Conservation (phyloP, 1,139 yeast species). For the Lodderomyces orthopsilosis region DNA sequence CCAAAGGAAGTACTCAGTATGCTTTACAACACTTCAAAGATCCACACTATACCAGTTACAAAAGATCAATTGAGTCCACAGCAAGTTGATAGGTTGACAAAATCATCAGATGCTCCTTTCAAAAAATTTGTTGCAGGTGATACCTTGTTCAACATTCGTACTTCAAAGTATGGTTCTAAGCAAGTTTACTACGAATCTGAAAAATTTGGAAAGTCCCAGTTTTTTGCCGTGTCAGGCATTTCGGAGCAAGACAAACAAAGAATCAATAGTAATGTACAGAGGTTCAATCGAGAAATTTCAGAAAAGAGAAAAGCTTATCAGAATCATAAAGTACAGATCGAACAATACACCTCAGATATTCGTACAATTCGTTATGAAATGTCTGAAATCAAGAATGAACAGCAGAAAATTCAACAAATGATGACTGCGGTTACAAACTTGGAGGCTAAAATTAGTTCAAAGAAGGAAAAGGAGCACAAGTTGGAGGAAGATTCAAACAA, state of each 20-base stretch:
- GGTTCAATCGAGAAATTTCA: constrained; percentile 2
- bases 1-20: constrained; percentile 72
- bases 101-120: constrained; percentile 30
- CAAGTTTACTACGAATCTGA: constrained; percentile 48
- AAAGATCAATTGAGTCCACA: constrained; percentile 36
- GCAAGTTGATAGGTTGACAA: constrained; percentile 39
- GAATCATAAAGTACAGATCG: background rate
- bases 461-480: constrained; percentile 23
- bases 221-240: constrained; percentile 46
- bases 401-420: constrained; percentile 14
- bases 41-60: constrained; percentile 67
- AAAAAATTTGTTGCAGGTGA: constrained; percentile 61
- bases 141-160: constrained; percentile 45
- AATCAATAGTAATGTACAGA: constrained; percentile 15
- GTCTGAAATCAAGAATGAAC: constrained; percentile 15
- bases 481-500: constrained; percentile 25
- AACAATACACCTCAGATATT: constrained; percentile 8
- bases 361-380: constrained; percentile 18
- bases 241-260: constrained; percentile 30
- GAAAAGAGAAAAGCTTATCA: constrained; percentile 7
- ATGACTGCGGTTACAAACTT: constrained; percentile 15
- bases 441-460: constrained; percentile 22
- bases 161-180: constrained; percentile 58
- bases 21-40: constrained; percentile 58
- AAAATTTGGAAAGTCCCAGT: constrained; percentile 27